A percentile compares a stretch with the other conserved stretches of the same genome.
Evolutionary conservation across 768 basidiomycete genomes (phyloP).

Genomic region (Epithele typhae): DNA sequence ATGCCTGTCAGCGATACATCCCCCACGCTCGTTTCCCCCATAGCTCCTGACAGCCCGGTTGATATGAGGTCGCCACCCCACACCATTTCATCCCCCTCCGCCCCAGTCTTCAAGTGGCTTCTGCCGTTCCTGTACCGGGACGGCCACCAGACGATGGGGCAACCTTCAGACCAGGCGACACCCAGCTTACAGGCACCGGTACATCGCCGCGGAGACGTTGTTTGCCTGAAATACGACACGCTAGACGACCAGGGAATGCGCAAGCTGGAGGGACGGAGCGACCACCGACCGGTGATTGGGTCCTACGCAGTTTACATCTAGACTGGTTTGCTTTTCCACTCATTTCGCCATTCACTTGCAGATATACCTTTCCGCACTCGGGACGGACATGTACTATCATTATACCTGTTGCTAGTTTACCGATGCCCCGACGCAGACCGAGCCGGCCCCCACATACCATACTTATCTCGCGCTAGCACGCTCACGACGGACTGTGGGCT

Average conservation of each 20-base stretch:
- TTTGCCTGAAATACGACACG: constrained; percentile 68
- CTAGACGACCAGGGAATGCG: constrained; percentile 75
- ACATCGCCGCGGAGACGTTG: constrained; percentile 61
- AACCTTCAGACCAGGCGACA: not conserved
- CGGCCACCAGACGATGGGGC: constrained; percentile 20
- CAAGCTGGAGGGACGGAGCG: constrained; percentile 70
- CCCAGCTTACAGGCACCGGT: constrained; percentile 6
- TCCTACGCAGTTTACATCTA: constrained; percentile 64
- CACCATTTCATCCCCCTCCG: constrained; percentile 2
- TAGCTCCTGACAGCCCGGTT: not conserved
- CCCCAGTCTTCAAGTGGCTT: constrained; percentile 10
- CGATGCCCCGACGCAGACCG: too few species aligned
- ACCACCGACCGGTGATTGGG: constrained; percentile 84
- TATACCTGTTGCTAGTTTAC: not conserved
- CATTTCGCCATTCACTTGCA: too few species aligned
- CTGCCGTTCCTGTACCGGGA: constrained; percentile 38
- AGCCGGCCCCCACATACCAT: too few species aligned
- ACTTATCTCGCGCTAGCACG: too few species aligned
- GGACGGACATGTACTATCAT: too few species aligned
- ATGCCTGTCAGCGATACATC: not conserved
- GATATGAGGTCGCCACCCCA: not conserved
- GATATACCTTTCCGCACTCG: too few species aligned
- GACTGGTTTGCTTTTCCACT: not conserved
- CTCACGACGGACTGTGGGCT: too few species aligned
- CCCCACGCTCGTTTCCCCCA: not conserved